Percentiles rank a stretch among this genome's conserved stretches.
Conservation (phyloP, 805 yeast species). For the Nakazawaea ernobii region DNA sequence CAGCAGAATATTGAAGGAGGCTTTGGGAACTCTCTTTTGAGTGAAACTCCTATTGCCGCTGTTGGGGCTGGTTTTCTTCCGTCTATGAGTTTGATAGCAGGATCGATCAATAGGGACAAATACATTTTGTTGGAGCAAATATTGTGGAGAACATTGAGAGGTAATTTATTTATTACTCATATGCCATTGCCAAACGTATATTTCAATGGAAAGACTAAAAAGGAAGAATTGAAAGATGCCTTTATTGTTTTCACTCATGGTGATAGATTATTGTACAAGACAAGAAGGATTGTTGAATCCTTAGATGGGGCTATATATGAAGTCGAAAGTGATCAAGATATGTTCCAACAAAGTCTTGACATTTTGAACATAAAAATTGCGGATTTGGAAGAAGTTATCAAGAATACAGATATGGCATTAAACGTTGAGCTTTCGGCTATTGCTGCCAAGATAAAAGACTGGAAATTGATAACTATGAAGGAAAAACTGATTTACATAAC, state of each 20-base stretch:
- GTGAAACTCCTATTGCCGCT: conserved; percentile 23
- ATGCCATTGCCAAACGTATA: conserved; percentile 67
- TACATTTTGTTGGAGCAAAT: conserved; percentile 72
- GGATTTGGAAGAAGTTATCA: conserved; percentile 46
- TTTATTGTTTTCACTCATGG: conserved; percentile 94
- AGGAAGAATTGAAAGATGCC: conserved; percentile 62
- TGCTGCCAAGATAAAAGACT: conserved; percentile 66
- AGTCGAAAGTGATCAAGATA: conserved; percentile 37
- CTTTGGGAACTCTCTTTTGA: conserved; percentile 19
- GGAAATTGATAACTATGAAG: conserved; percentile 65
- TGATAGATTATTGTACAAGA: conserved; percentile 57
- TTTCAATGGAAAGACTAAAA: conserved; percentile 51
- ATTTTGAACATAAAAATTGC: conserved; percentile 40
- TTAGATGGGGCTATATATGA: conserved; percentile 74
- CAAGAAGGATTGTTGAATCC: conserved; percentile 78
- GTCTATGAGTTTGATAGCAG: conserved; percentile 54
- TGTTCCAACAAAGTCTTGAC: conserved; percentile 40
- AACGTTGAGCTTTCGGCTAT: conserved; percentile 73
- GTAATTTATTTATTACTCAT: conserved; percentile 78
- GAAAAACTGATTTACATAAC: conserved; percentile 81
- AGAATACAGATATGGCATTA: conserved; percentile 62
- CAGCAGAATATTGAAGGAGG: conserved; percentile 20
- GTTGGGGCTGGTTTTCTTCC: conserved; percentile 19
- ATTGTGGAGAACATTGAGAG: conserved; percentile 88
- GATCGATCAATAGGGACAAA: conserved; percentile 71